Percentiles rank a stretch among this genome's conserved stretches.
These are phyloP conservation scores for Gnaphalium uliginosum DNA, from an alignment of 129 eudicot genomes.

Conservation along the genomic window DNA sequence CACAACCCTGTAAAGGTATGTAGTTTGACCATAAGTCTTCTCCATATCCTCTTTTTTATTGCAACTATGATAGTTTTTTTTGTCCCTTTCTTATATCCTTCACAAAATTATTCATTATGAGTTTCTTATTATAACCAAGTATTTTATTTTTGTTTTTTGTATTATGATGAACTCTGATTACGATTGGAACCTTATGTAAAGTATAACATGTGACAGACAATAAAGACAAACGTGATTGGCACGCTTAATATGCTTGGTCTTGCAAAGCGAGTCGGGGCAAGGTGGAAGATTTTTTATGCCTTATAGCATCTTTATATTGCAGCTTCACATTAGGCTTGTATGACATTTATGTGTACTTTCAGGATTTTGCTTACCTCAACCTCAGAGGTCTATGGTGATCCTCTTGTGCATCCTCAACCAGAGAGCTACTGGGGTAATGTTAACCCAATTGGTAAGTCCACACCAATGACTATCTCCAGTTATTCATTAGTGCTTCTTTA, in stretches of 20 bases:
- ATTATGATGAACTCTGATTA: slow-evolving; percentile 4
- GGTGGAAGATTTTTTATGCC: slow-evolving; percentile 36
- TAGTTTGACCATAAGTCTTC: slow-evolving; percentile 14
- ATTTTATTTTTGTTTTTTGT: neutral
- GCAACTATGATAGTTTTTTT: neutral
- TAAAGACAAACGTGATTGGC: slow-evolving; percentile 91
- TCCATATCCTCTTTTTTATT: slow-evolving; percentile 9
- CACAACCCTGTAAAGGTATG: slow-evolving; percentile 90
- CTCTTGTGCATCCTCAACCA: slow-evolving; percentile 86
- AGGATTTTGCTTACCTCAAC: slow-evolving; percentile 94
- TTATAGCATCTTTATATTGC: neutral
- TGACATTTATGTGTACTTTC: neutral
- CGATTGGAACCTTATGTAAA: neutral
- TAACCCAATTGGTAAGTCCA: slow-evolving; percentile 82
- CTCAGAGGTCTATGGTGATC: slow-evolving; percentile 95
- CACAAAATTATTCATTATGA: neutral
- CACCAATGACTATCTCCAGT: neutral
- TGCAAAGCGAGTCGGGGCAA: slow-evolving; percentile 96
- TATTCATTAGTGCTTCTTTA: neutral
- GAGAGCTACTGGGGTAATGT: slow-evolving; percentile 96
- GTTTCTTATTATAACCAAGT: neutral
- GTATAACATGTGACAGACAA: slow-evolving; percentile 57
- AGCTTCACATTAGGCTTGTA: slow-evolving; percentile 1
- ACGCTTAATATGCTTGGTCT: slow-evolving; percentile 90
- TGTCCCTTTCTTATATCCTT: slow-evolving; percentile 3